Evolutionary conservation across 2,329 filamentous ascomycete genomes (phyloP).

Genomic region (Colletotrichum abscissum): DNA sequence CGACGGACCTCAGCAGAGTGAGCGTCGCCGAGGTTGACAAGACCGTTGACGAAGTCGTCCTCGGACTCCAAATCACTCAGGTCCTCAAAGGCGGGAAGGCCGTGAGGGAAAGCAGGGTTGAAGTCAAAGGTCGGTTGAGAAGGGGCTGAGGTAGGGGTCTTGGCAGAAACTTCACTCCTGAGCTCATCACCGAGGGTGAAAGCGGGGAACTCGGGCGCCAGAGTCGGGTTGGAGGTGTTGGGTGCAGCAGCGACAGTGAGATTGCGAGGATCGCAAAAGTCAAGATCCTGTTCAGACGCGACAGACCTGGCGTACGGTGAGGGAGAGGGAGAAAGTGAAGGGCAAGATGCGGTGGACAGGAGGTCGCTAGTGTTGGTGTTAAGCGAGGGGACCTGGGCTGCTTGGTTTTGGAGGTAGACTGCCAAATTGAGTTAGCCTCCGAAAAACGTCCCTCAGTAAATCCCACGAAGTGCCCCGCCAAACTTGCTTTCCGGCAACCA

Average conservation of each 20-base stretch:
- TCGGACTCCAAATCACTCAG: conserved; percentile 86
- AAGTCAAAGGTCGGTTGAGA: conserved; percentile 63
- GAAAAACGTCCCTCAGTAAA: conserved; percentile 3
- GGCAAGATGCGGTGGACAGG: conserved; percentile 80
- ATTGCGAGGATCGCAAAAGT: conserved; percentile 93
- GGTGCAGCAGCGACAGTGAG: conserved; percentile 73
- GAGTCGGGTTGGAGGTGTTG: conserved; percentile 59
- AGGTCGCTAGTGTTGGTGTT: conserved; percentile 75
- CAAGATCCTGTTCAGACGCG: conserved; percentile 77
- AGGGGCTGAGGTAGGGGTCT: conserved; percentile 55
- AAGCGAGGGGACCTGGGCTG: conserved; percentile 67
- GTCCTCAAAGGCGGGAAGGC: conserved; percentile 82
- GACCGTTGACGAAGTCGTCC: conserved; percentile 39
- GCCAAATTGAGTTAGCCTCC: conserved; percentile 50
- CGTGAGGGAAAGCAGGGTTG: conserved; percentile 60
- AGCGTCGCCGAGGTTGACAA: conserved; percentile 38
- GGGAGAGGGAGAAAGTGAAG: conserved; percentile 88
- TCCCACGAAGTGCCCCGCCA: conserved; percentile 28
- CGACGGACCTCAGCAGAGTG: conserved; percentile 74
- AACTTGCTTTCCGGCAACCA: conserved; percentile 3
- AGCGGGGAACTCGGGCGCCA: conserved; percentile 72
- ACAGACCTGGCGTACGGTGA: conserved; percentile 80
- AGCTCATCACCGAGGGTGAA: conserved; percentile 73
- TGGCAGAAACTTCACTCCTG: conserved; percentile 62
- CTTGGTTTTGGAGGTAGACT: conserved; percentile 63